A percentile compares a stretch with the other conserved stretches of the same genome.
These are phyloP conservation scores for Calycina marina DNA, from an alignment of 2,329 filamentous ascomycete genomes.

Conservation along the genomic window DNA sequence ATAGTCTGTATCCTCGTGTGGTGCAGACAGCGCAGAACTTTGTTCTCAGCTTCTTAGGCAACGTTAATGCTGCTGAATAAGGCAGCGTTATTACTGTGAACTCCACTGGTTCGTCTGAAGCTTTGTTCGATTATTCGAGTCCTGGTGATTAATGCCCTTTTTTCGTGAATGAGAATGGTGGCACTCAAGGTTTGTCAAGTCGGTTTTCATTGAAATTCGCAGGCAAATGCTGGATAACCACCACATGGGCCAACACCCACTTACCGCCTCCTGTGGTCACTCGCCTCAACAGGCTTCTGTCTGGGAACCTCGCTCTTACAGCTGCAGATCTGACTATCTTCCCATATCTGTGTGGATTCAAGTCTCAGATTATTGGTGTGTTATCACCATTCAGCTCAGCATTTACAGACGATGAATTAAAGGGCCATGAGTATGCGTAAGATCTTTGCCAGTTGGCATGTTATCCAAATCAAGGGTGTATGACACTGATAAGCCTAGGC, in stretches of 20 bases:
- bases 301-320: constrained; percentile 38
- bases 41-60: constrained; percentile 43
- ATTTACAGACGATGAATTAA: constrained; percentile 46
- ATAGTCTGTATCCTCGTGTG: constrained; percentile 50
- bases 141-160: constrained; percentile 48
- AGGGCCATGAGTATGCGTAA: constrained; percentile 51
- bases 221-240: too few species aligned
- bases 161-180: constrained; percentile 38
- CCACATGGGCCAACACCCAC: constrained; percentile 35
- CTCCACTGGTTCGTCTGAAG: constrained; percentile 32
- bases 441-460: too few species aligned
- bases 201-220: too few species aligned
- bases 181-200: constrained; percentile 23
- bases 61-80: constrained; percentile 31
- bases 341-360: constrained; percentile 57
- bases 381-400: constrained; percentile 48
- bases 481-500: too few species aligned
- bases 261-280: constrained; percentile 35
- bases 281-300: constrained; percentile 38
- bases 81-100: constrained; percentile 45
- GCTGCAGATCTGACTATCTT: constrained; percentile 40
- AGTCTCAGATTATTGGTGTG: constrained; percentile 49
- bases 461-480: too few species aligned
- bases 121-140: constrained; percentile 46
- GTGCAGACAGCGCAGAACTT: constrained; percentile 48